These are phyloP conservation scores for Termitomyces sp. DNA, from an alignment of 768 basidiomycete species.

Conservation along the genomic window DNA sequence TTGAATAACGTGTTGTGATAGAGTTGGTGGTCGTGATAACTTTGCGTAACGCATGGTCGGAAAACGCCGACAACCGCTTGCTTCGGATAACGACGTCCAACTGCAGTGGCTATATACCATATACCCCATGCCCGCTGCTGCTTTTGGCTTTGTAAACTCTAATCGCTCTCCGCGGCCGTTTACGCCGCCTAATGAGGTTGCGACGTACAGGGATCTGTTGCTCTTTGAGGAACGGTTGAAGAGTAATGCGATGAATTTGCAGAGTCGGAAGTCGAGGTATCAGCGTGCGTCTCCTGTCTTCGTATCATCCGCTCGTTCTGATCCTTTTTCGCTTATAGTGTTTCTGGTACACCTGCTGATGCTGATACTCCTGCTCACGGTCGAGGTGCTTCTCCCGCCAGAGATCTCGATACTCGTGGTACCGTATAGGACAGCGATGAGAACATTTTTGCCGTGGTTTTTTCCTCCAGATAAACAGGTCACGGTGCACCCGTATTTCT, in stretches of 20 bases:
- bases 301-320: neutral
- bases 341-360: constrained; percentile 69
- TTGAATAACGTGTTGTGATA: no score
- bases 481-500: constrained; percentile 67
- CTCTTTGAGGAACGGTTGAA: constrained; percentile 97
- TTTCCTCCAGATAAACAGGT: constrained; percentile 40
- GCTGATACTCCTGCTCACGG: constrained; percentile 67
- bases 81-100: no score
- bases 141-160: neutral
- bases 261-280: constrained; percentile 77
- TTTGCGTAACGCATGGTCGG: neutral
- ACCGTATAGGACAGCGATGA: constrained; percentile 54
- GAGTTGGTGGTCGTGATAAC: no score
- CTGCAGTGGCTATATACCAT: no score
- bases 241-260: constrained; percentile 80
- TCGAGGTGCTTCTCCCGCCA: constrained; percentile 67
- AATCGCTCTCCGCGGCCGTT: constrained; percentile 33
- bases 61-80: no score
- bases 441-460: constrained; percentile 46
- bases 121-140: constrained; percentile 9
- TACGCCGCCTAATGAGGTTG: constrained; percentile 65
- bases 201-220: constrained; percentile 85
- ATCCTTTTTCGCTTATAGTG: constrained; percentile 40
- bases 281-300: constrained; percentile 48
- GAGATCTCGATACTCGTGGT: constrained; percentile 63